Base-by-base conservation (phyloP, 179 eudicot genomes). In the Carnegiea gigantea region DNA sequence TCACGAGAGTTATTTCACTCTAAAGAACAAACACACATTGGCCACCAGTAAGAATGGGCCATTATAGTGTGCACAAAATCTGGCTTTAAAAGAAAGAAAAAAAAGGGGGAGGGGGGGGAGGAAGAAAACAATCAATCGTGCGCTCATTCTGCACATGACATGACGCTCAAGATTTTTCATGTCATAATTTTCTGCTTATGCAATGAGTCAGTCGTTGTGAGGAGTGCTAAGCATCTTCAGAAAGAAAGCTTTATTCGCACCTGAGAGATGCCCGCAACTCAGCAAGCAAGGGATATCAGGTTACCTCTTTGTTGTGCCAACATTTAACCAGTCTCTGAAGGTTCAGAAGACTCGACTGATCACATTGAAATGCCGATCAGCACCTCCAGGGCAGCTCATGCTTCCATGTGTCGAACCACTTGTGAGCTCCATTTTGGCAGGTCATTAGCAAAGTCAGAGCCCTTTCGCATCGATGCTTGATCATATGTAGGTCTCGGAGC, bases 31-130 rank as follows among this genome's bases (percentile, higher is more conserved):
- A 26, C 72, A 67, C 72, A 67, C 68, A 81, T 75, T 70, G 80
- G 78, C 84, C 80, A 38, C 84, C 33, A 65, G 64, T 1, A 67
- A n/a, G 7, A 67, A 67, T 75, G 51, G 76, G 70, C 64, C 84
- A 67, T 54, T 12, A 75, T 67, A 81, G 65, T 48, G 43, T 65
- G 73, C 70, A 51, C 23, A 65, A 76, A 76, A 48, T 76, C 44
- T 30, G 21, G 26, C 38, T 13, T 28, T 10, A 26, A 49, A 38
- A 53, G 17, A 53, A 49, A 21, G 13, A 54, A 57, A 20, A 54
- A 8, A 33, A 33, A 3, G 2, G 36, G 36, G 36, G 36, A 1
- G 1, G 36, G 2, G 36, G 36, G 36, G 36, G 3, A 33, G 36
- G 20, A 26, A 26, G 26, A 65, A 80, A 64, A 7, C 51, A 64